A percentile compares a stretch with the other conserved stretches of the same genome.
These are phyloP conservation scores for Pleochaeta shiraiana DNA, from an alignment of 2,329 filamentous ascomycete genomes.

Conservation along the genomic window DNA sequence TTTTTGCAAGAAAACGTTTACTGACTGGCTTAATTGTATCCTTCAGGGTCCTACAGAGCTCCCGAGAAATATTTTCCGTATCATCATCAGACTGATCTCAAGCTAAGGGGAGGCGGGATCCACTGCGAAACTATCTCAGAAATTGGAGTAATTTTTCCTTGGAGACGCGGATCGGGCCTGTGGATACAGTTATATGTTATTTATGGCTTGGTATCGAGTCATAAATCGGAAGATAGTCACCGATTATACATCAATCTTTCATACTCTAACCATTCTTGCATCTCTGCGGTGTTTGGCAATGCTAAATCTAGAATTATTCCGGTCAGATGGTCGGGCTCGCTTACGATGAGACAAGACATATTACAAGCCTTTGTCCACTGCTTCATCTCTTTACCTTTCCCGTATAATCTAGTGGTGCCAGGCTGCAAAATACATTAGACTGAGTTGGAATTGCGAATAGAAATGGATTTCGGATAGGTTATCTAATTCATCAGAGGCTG, in stretches of 20 bases:
- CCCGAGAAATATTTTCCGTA: background rate
- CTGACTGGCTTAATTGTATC: background rate
- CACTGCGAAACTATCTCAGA: background rate
- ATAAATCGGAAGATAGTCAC: background rate
- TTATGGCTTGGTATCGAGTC: background rate
- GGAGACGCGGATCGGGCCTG: background rate
- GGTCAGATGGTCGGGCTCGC: background rate
- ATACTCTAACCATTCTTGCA: background rate
- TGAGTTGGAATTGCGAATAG: background rate
- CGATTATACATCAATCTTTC: background rate
- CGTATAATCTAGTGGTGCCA: background rate
- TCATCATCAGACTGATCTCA: background rate
- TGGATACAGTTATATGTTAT: background rate
- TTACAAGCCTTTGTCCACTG: background rate
- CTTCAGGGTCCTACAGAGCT: background rate
- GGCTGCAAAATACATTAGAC: background rate
- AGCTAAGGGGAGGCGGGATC: background rate
- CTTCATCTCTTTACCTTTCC: background rate
- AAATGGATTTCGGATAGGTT: background rate
- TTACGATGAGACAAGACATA: background rate
- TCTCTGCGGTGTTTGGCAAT: background rate
- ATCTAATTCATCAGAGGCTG: background rate
- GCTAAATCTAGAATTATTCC: background rate
- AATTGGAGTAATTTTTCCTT: background rate
- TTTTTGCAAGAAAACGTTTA: background rate